A percentile compares a stretch with the other conserved stretches of the same genome.
phyloP scores from a whole-genome alignment of 495 filamentous ascomycete species.

The Acidomyces sp. region DNA sequence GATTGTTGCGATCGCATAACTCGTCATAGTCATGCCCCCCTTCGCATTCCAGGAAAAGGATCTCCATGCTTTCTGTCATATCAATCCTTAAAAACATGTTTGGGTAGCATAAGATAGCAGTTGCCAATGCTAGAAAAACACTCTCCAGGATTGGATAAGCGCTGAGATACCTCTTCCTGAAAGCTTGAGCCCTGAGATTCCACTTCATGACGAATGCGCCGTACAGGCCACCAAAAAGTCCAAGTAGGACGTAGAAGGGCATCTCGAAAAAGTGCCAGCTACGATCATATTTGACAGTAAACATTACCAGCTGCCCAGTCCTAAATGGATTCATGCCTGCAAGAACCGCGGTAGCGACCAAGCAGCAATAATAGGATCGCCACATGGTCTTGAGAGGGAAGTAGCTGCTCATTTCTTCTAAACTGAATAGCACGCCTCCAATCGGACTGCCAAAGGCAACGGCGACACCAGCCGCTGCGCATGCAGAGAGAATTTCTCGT shows the following conservation, averaged over 20 bases:
- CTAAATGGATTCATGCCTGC: conserved; percentile 96
- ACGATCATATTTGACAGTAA: conserved; percentile 91
- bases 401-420: conserved; percentile 97
- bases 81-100: conserved; percentile 94
- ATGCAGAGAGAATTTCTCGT: conserved; percentile 86
- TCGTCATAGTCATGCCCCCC: conserved; percentile 83
- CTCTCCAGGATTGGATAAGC: conserved; percentile 82
- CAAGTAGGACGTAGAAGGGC: conserved; percentile 81
- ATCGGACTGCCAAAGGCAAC: conserved; percentile 97
- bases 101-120: conserved; percentile 85
- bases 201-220: conserved; percentile 97
- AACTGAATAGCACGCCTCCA: conserved; percentile 87
- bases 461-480: conserved; percentile 86
- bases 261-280: conserved; percentile 97
- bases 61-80: conserved; percentile 99
- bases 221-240: conserved; percentile 88
- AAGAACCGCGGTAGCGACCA: conserved; percentile 87
- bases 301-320: conserved; percentile 99
- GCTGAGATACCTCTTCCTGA: conserved; percentile 84
- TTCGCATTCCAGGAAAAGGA: conserved; percentile 89
- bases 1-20: conserved; percentile 64
- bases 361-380: conserved; percentile 94
- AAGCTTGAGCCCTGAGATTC: conserved; percentile 83
- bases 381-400: conserved; percentile 97
- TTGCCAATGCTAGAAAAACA: conserved; percentile 65